phyloP scores from a whole-genome alignment of 768 basidiomycete genomes.

The Pleurotus cornucopiae region DNA sequence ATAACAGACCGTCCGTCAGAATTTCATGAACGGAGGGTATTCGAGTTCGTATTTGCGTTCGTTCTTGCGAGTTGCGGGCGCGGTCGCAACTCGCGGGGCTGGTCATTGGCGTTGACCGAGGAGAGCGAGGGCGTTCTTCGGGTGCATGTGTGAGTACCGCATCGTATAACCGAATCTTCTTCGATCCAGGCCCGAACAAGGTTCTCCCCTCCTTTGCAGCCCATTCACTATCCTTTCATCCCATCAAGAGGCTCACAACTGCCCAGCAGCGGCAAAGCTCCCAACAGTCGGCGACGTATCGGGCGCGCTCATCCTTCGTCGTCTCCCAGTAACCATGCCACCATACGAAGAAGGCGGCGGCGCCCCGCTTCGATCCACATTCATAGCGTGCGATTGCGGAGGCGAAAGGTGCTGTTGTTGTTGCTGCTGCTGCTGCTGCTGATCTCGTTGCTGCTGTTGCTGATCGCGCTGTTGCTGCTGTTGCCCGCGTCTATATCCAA shows the following conservation, averaged over 20 bases:
- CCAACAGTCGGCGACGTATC: slow-evolving; percentile 12
- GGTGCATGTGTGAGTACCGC: too few relatives aligned
- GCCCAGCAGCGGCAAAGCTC: slow-evolving; percentile 7
- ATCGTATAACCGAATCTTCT: too few relatives aligned
- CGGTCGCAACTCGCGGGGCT: too few relatives aligned
- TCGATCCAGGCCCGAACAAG: too few relatives aligned
- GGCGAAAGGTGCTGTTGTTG: background rate
- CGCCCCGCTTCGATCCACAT: background rate
- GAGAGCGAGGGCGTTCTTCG: too few relatives aligned
- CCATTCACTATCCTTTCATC: too few relatives aligned
- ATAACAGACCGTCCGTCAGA: too few relatives aligned
- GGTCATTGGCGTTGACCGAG: too few relatives aligned
- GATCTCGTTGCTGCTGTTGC: background rate
- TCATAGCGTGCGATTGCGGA: background rate
- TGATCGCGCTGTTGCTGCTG: background rate
- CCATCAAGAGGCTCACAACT: background rate
- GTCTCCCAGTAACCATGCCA: slow-evolving; percentile 18
- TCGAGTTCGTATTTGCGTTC: too few relatives aligned
- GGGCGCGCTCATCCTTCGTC: slow-evolving; percentile 31
- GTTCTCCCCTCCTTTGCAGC: too few relatives aligned
- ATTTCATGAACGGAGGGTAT: too few relatives aligned
- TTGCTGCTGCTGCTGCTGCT: background rate
- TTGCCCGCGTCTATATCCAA: background rate
- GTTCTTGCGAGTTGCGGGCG: too few relatives aligned
- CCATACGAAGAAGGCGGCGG: background rate